phyloP scores from a whole-genome alignment of 257 asterid species.

The Solanum virginianum region DNA sequence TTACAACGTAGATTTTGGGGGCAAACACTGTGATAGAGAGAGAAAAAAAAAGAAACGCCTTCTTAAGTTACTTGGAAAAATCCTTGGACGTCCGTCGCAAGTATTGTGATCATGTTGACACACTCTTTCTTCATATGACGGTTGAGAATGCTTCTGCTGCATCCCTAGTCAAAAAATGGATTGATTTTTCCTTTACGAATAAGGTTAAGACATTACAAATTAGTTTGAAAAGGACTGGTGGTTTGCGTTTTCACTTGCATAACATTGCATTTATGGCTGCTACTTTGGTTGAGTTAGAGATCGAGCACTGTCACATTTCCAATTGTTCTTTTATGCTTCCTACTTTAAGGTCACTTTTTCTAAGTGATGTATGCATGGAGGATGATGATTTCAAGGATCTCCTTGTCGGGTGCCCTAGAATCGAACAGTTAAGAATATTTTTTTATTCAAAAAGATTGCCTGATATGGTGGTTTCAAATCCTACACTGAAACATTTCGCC shows the following conservation, averaged over 20 bases:
- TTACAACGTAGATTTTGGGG: too few species aligned
- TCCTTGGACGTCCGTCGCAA: background rate
- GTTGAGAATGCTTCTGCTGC: background rate
- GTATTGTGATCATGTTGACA: background rate
- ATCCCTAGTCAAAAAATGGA: background rate
- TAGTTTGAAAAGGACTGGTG: background rate
- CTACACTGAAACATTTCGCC: too few species aligned
- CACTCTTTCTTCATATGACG: background rate
- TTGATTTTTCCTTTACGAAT: background rate
- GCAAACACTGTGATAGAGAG: background rate
- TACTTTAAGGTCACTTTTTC: background rate
- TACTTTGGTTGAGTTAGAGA: background rate
- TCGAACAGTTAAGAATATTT: background rate
- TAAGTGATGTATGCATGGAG: too few species aligned
- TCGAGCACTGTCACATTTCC: too few species aligned
- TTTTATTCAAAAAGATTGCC: too few species aligned
- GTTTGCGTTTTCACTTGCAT: background rate
- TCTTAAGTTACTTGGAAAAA: background rate
- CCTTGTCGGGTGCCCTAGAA: too few species aligned
- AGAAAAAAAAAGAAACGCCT: background rate
- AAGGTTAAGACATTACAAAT: background rate
- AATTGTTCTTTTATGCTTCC: too few species aligned
- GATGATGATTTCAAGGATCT: background rate
- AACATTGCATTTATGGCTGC: background rate
- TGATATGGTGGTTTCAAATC: too few species aligned